A percentile compares a stretch with the other conserved stretches of the same genome.
These are phyloP conservation scores for Teunomyces aglyptinius DNA, from an alignment of 805 yeast species.

Conservation along the genomic window DNA sequence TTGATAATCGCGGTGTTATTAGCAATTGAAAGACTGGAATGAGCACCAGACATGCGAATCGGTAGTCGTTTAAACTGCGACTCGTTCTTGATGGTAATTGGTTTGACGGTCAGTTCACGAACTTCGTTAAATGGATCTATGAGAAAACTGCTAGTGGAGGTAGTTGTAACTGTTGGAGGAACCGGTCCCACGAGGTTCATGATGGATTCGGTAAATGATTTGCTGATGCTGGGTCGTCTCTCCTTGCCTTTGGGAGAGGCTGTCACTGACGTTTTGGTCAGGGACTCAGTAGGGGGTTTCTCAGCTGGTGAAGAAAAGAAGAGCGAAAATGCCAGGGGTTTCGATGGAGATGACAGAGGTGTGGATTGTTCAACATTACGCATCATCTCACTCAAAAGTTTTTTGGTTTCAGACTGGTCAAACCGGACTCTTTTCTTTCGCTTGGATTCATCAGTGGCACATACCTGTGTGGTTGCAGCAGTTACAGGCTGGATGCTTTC, in stretches of 20 bases:
- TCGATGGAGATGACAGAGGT: conserved; percentile 7
- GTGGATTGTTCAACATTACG: conserved; percentile 8
- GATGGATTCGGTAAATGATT: conserved; percentile 31
- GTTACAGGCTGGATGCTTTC: conserved; percentile 20
- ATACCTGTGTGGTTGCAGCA: neutral
- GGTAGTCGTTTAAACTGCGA: conserved; percentile 32
- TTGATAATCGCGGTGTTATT: conserved; percentile 39
- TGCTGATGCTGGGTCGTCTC: conserved; percentile 13
- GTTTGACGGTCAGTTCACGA: conserved; percentile 10
- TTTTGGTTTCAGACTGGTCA: conserved; percentile 12
- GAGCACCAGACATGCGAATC: conserved; percentile 29
- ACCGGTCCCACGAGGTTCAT: conserved; percentile 17
- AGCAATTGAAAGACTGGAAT: conserved; percentile 41
- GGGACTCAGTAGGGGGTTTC: conserved; percentile 3
- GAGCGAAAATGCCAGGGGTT: conserved; percentile 15
- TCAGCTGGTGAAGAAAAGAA: conserved; percentile 19
- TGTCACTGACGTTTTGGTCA: neutral
- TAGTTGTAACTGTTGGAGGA: conserved; percentile 4
- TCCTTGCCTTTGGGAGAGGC: neutral
- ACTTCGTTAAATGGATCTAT: conserved; percentile 4
- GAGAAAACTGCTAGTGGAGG: neutral
- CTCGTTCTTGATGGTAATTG: conserved; percentile 30
- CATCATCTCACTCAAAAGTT: conserved; percentile 18
- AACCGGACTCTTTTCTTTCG: conserved; percentile 1
- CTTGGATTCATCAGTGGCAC: neutral